Evolutionary conservation across 176 grass and related monocot species (phyloP).

Genomic region (Triticum urartu): DNA sequence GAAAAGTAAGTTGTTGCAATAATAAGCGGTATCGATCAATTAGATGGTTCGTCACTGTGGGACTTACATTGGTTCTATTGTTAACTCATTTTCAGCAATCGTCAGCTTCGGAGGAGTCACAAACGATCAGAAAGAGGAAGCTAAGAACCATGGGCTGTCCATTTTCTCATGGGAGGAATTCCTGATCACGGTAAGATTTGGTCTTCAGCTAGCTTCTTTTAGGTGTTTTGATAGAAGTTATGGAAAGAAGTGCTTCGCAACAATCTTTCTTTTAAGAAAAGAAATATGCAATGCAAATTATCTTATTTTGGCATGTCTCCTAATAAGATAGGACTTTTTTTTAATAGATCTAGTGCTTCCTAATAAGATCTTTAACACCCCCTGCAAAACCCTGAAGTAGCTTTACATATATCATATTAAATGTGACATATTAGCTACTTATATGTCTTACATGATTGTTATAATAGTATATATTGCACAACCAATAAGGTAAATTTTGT

Average conservation of each 20-base stretch:
- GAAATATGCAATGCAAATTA: not conserved
- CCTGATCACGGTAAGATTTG: slow-evolving; percentile 54
- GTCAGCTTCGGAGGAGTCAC: slow-evolving; percentile 90
- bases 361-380: not conserved
- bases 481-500: not conserved
- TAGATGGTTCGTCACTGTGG: not conserved
- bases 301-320: no score
- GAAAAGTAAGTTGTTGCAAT: slow-evolving; percentile 62
- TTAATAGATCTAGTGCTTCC: no score
- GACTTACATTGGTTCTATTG: not conserved
- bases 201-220: not conserved
- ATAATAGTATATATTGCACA: not conserved
- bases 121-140: slow-evolving; percentile 67
- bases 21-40: not conserved
- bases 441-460: not conserved
- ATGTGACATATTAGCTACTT: not conserved
- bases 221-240: not conserved
- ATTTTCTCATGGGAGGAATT: slow-evolving; percentile 96
- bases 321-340: no score
- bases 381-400: not conserved
- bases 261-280: not conserved
- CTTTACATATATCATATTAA: not conserved
- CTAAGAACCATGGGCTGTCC: slow-evolving; percentile 57
- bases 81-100: slow-evolving; percentile 43
- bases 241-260: not conserved